Conservation (phyloP, 805 yeast genomes). For the Starmerella tilneyi region DNA sequence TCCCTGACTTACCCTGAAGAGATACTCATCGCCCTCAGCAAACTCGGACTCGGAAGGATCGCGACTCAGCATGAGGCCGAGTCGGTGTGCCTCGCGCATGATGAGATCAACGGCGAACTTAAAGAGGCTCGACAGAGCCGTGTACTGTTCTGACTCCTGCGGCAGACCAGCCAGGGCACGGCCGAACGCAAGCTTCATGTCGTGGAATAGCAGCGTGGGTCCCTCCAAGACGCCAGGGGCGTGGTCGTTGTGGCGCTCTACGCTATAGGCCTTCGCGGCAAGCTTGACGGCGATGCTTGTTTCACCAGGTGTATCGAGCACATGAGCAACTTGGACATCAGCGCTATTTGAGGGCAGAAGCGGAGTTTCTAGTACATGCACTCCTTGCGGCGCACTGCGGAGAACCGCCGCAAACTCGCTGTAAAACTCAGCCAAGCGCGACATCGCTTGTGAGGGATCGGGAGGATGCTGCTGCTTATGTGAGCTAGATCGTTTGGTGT, state of each 20-base stretch:
- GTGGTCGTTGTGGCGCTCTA: slow-evolving; percentile 5
- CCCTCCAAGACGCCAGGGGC: slow-evolving; percentile 1
- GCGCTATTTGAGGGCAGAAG: slow-evolving; percentile 18
- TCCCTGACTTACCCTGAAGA: slow-evolving; percentile 23
- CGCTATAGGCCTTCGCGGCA: slow-evolving; percentile 9
- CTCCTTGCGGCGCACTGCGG: slow-evolving; percentile 16
- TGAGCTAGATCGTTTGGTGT: no score
- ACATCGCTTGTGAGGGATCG: slow-evolving; percentile 1
- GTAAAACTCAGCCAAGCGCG: slow-evolving; percentile 18
- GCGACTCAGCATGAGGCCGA: slow-evolving; percentile 21
- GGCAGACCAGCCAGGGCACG: slow-evolving; percentile 20
- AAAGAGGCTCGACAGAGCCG: slow-evolving; percentile 25
- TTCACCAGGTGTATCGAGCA: slow-evolving; percentile 14
- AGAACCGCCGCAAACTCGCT: slow-evolving; percentile 21
- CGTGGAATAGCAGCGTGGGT: slow-evolving; percentile 22
- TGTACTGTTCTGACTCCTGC: slow-evolving; percentile 28
- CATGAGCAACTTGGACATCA: slow-evolving; percentile 16
- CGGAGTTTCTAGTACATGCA: slow-evolving; percentile 12
- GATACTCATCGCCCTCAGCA: slow-evolving; percentile 22
- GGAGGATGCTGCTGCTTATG: neutral
- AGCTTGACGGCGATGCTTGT: slow-evolving; percentile 21
- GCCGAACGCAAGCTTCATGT: slow-evolving; percentile 29
- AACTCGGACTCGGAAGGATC: slow-evolving; percentile 10
- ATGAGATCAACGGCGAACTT: slow-evolving; percentile 29
- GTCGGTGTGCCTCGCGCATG: slow-evolving; percentile 30